Evolutionary conservation across 2,329 filamentous ascomycete species (phyloP).

Genomic region (Pezicula rhizophila): DNA sequence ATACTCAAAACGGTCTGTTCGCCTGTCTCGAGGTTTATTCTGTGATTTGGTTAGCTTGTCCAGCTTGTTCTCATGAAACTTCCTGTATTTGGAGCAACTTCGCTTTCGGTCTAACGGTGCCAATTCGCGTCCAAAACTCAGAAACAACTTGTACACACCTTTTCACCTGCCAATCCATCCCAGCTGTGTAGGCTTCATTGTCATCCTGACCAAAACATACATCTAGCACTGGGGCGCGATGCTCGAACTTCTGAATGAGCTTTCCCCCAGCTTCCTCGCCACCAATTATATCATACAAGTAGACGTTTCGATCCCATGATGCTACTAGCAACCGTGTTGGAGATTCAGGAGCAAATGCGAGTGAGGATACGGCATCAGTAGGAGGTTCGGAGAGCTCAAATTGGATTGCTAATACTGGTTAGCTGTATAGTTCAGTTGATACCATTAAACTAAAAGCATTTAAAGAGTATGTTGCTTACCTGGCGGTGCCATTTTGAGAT

Average conservation of each 20-base stretch:
- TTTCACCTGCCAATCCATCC: conserved; percentile 81
- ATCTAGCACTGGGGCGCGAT: conserved; percentile 81
- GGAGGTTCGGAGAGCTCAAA: conserved; percentile 80
- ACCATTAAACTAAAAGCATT: background rate
- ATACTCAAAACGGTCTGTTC: conserved; percentile 70
- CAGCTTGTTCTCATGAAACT: background rate
- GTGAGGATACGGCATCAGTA: conserved; percentile 76
- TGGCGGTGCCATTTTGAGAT: conserved; percentile 22
- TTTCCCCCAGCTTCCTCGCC: conserved; percentile 48
- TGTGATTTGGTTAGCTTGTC: conserved; percentile 20
- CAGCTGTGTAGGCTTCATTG: conserved; percentile 77
- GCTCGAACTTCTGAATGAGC: conserved; percentile 68
- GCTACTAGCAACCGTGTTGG: conserved; percentile 76
- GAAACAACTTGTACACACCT: conserved; percentile 39
- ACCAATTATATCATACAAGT: conserved; percentile 71
- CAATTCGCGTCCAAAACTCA: background rate
- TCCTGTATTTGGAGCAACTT: background rate
- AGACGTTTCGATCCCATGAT: conserved; percentile 90
- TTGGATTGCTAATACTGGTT: conserved; percentile 52
- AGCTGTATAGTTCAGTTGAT: background rate
- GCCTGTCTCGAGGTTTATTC: conserved; percentile 66
- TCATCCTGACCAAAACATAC: conserved; percentile 84
- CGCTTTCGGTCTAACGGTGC: background rate
- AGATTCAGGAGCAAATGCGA: conserved; percentile 78
- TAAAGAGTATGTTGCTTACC: conserved; percentile 26